phyloP scores from a whole-genome alignment of 2,329 filamentous ascomycete species.

The Nectriaceae sp. region DNA sequence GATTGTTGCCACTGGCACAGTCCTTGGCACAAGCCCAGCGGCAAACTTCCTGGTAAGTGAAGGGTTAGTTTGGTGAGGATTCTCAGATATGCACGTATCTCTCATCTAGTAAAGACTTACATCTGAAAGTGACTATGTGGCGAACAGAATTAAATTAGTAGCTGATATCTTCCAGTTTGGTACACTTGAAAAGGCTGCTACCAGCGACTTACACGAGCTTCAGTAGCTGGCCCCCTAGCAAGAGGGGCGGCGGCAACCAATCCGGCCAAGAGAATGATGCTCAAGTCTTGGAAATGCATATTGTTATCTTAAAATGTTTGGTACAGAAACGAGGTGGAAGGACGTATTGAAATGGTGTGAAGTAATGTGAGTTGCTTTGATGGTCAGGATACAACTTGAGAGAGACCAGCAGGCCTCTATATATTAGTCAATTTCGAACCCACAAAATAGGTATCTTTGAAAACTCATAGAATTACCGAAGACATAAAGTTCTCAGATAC shows the following conservation, averaged over 20 bases:
- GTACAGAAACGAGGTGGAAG: background rate
- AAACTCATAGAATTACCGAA: background rate
- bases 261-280: background rate
- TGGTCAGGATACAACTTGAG: background rate
- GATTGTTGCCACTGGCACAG: background rate
- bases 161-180: background rate
- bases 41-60: background rate
- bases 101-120: background rate
- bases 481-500: background rate
- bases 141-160: background rate
- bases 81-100: background rate
- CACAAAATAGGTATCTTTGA: background rate
- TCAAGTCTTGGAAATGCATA: background rate
- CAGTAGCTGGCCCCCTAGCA: background rate
- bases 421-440: background rate
- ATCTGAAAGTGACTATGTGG: background rate
- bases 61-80: background rate
- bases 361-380: background rate
- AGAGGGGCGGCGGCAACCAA: background rate
- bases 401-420: background rate
- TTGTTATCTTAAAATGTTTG: background rate
- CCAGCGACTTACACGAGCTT: background rate
- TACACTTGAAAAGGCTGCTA: background rate
- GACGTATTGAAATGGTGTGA: background rate
- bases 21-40: background rate